Percentiles rank a stretch among this genome's conserved stretches.
phyloP scores from a whole-genome alignment of 2,329 filamentous ascomycete species.

The Colletotrichum spinosum region DNA sequence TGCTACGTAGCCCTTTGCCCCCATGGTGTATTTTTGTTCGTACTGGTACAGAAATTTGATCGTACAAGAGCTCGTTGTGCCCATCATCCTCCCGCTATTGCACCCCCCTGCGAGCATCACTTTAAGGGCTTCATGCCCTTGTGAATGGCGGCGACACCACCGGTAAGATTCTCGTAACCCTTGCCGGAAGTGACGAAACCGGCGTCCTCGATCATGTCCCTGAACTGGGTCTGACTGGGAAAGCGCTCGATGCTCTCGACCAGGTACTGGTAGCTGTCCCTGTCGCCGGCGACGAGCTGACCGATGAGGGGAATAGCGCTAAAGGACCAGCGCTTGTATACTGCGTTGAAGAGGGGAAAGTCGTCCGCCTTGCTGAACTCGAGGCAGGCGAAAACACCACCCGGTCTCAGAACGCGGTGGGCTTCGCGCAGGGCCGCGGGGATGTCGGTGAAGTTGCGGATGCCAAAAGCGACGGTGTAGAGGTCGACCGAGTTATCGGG shows the following conservation, averaged over 20 bases:
- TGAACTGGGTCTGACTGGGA: constrained; percentile 86
- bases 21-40: neutral
- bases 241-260: constrained; percentile 98
- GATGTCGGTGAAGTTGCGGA: constrained; percentile 96
- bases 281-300: constrained; percentile 91
- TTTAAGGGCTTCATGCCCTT: constrained; percentile 87
- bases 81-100: neutral
- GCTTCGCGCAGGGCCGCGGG: constrained; percentile 85
- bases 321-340: constrained; percentile 98
- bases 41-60: constrained; percentile 28
- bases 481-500: constrained; percentile 83
- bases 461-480: constrained; percentile 97
- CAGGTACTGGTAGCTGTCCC: constrained; percentile 97
- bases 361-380: constrained; percentile 90
- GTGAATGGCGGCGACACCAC: constrained; percentile 94
- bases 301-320: constrained; percentile 94
- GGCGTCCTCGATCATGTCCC: constrained; percentile 83
- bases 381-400: constrained; percentile 94
- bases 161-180: constrained; percentile 90
- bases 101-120: neutral
- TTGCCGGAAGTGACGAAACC: constrained; percentile 87
- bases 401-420: constrained; percentile 89
- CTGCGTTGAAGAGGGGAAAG: constrained; percentile 80
- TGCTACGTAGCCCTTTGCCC: constrained; percentile 1
- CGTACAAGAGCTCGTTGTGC: constrained; percentile 20